Percentiles rank a stretch among this genome's conserved stretches.
Evolutionary conservation across 2,329 filamentous ascomycete species (phyloP).

Genomic region (Chrysoporthe cubensis): DNA sequence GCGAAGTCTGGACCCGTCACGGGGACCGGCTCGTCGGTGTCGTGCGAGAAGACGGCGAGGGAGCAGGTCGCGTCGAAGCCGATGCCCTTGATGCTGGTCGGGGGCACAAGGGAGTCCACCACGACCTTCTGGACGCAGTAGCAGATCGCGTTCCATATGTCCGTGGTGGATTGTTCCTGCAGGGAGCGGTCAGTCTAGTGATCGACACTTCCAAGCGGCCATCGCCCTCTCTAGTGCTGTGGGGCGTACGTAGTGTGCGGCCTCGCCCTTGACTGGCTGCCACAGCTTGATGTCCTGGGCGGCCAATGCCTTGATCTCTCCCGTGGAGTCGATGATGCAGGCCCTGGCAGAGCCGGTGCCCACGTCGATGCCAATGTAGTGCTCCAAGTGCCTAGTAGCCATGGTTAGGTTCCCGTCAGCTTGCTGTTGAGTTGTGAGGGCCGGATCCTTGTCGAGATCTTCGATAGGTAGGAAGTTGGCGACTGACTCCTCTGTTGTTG

Average conservation of each 20-base stretch:
- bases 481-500: slow-evolving; percentile 29
- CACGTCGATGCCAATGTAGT: slow-evolving; percentile 88
- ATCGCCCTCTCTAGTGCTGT: too few relatives aligned
- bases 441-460: background rate
- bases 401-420: slow-evolving; percentile 16
- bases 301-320: slow-evolving; percentile 80
- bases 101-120: slow-evolving; percentile 78
- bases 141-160: slow-evolving; percentile 97
- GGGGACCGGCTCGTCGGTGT: slow-evolving; percentile 88
- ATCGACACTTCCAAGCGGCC: too few relatives aligned
- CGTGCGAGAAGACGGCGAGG: slow-evolving; percentile 83
- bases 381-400: slow-evolving; percentile 46
- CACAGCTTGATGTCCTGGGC: slow-evolving; percentile 79
- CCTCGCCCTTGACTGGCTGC: slow-evolving; percentile 70
- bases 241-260: slow-evolving; percentile 61
- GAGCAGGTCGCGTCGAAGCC: slow-evolving; percentile 99
- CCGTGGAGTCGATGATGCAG: slow-evolving; percentile 90
- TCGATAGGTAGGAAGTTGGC: background rate
- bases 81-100: slow-evolving; percentile 79
- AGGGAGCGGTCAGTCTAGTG: background rate
- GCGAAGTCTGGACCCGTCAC: slow-evolving; percentile 88
- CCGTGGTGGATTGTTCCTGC: slow-evolving; percentile 93
- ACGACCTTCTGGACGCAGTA: slow-evolving; percentile 83
- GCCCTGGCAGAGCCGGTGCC: slow-evolving; percentile 94
- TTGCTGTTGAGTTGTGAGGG: background rate